Percentiles rank a stretch among this genome's conserved stretches.
phyloP scores from a whole-genome alignment of 169 alveolate genomes.

The Cryptosporidium ryanae region DNA sequence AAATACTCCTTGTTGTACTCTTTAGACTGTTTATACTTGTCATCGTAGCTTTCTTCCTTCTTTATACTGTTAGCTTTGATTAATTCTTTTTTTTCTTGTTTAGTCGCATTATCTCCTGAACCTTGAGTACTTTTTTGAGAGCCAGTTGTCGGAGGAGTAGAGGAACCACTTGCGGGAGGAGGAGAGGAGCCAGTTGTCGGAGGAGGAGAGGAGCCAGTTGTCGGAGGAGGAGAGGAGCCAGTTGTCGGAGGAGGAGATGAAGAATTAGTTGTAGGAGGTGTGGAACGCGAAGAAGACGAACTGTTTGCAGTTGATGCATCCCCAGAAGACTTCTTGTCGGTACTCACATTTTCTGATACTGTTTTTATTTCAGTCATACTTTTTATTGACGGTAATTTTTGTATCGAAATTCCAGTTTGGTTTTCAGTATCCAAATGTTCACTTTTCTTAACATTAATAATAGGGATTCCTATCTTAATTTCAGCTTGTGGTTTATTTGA shows the following conservation, averaged over 20 bases:
- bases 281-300: slow-evolving; percentile 7
- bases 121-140: too few relatives aligned
- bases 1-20: background rate
- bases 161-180: background rate
- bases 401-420: too few relatives aligned
- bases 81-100: too few relatives aligned
- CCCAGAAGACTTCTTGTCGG: background rate
- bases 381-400: too few relatives aligned
- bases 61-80: too few relatives aligned
- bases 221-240: too few relatives aligned
- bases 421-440: too few relatives aligned
- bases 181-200: background rate
- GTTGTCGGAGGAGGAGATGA: background rate
- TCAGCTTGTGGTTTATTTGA: too few relatives aligned
- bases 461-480: too few relatives aligned
- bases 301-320: background rate
- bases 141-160: background rate
- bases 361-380: too few relatives aligned
- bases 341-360: background rate
- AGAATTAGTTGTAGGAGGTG: background rate
- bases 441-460: too few relatives aligned
- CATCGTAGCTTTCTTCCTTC: background rate
- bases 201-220: background rate
- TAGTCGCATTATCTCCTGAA: too few relatives aligned
- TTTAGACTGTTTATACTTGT: background rate